Base-by-base conservation (phyloP, 2,329 filamentous ascomycete genomes). In the Phyllosticta citribraziliensis region DNA sequence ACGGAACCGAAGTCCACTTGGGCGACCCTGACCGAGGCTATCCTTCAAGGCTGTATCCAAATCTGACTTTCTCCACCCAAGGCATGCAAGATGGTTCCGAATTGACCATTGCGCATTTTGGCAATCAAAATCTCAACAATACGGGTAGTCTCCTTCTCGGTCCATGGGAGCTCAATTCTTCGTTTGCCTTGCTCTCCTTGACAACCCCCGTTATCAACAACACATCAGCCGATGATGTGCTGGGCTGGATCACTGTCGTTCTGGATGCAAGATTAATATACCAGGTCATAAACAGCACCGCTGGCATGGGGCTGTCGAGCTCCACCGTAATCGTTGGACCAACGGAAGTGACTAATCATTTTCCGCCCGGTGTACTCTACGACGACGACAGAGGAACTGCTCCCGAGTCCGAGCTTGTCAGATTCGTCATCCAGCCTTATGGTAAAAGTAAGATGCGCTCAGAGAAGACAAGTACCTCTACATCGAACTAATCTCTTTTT, bases 171-270 rank as follows among this genome's bases (percentile, higher is more conserved):
- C 74, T 94, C 64, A 94, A 95, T 70, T 76, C 82, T 53, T 84
- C 84, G 0, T 88, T 88, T 65, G 88, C 89, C 22, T 76, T 97
- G 11, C 72, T 96, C 12, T 96, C 91, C 2, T 78, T 96, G 62
- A 96, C 91, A 0, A 75, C 93, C 17, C 89, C 91, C 0, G 84
- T 97, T 58, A 82, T 89, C 63, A 85, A 88, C 70, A 88, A 86
- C 65, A 79, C 80, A 1, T 80, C 81, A 2, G 71, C 75, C 52
- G 76, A 76, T 3, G 85, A 88, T 64, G 82, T 93, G 0, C 79
- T 96, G 5, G 92, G 90, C 1, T 96, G 91, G 77, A 82, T 96
- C 77, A 96, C 91, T 1, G 76, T 93, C 2, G 79, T 96, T n/a
- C 82, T 88, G 60, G 83, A 88, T 61, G 87, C 87, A 1, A 75